These are phyloP conservation scores for Zygosaccharomyces lentus DNA, from an alignment of 805 yeast species.

Conservation along the genomic window DNA sequence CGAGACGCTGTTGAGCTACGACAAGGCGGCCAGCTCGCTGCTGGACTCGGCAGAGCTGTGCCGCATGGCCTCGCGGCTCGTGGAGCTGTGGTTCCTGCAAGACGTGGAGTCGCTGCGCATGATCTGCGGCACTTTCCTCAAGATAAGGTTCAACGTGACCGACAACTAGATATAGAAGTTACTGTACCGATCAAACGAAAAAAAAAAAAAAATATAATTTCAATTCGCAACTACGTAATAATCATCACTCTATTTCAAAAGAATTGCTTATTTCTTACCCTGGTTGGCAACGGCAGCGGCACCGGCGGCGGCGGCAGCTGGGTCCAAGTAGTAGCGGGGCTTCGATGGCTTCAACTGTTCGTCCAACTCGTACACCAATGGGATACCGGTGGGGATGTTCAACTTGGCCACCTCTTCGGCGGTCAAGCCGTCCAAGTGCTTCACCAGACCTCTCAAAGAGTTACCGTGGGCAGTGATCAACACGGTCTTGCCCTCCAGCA, in stretches of 20 bases:
- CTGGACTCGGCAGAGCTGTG: conserved; percentile 26
- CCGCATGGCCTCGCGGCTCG: conserved; percentile 26
- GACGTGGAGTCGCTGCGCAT: conserved; percentile 21
- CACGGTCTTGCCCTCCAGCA: conserved; percentile 84
- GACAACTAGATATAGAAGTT: too few species aligned
- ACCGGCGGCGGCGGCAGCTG: conserved; percentile 99
- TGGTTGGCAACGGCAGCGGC: conserved; percentile 99
- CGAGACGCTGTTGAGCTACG: conserved; percentile 26
- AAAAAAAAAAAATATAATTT: too few species aligned
- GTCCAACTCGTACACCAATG: conserved; percentile 94
- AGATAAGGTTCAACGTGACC: conserved; percentile 17
- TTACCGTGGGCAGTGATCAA: conserved; percentile 96
- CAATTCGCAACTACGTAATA: not conserved
- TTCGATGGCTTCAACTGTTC: conserved; percentile 80
- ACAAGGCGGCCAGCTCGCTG: conserved; percentile 10
- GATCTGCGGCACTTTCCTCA: conserved; percentile 24
- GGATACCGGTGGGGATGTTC: conserved; percentile 98
- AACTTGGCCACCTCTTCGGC: conserved; percentile 89
- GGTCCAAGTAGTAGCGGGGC: conserved; percentile 95
- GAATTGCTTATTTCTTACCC: conserved; percentile 56
- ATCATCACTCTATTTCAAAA: not conserved
- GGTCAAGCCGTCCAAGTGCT: conserved; percentile 90
- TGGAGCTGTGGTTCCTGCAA: conserved; percentile 24
- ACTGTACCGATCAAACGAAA: too few species aligned
- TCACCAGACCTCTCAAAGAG: conserved; percentile 94